Conservation (phyloP, 2,329 filamentous ascomycete species). For the Aspergillus neotritici region DNA sequence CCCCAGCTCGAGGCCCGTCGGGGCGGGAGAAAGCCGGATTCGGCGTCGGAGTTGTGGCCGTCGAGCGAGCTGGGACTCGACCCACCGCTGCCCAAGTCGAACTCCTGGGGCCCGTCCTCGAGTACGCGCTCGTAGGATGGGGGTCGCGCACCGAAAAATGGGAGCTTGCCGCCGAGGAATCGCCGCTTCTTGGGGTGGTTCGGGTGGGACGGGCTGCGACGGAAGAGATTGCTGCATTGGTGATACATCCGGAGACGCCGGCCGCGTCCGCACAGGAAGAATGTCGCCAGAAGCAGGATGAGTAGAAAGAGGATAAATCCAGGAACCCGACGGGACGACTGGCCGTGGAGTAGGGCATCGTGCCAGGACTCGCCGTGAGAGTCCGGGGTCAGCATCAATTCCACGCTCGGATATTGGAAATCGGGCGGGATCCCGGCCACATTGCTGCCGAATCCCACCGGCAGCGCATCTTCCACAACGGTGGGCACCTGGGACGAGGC, state of each 20-base stretch:
- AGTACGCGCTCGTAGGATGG: constrained; percentile 74
- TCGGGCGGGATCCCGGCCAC: constrained; percentile 61
- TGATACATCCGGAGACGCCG: constrained; percentile 59
- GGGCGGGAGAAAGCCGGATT: constrained; percentile 51
- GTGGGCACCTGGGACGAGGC: constrained; percentile 81
- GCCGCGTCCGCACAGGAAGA: constrained; percentile 74
- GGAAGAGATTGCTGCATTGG: constrained; percentile 43
- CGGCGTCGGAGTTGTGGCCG: constrained; percentile 56
- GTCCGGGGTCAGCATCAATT: constrained; percentile 30
- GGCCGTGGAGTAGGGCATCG: constrained; percentile 58
- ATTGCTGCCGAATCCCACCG: constrained; percentile 92
- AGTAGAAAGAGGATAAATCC: constrained; percentile 73
- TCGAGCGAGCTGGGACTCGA: constrained; percentile 50
- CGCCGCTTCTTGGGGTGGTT: constrained; percentile 46
- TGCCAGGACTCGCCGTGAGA: constrained; percentile 51
- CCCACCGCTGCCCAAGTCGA: constrained; percentile 67
- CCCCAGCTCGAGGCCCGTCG: constrained; percentile 31
- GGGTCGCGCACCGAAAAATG: constrained; percentile 29
- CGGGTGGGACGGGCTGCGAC: constrained; percentile 27
- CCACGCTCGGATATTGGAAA: constrained; percentile 67
- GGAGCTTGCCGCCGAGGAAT: constrained; percentile 55
- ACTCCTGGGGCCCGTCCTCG: constrained; percentile 69
- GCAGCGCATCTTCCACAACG: constrained; percentile 53
- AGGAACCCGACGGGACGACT: constrained; percentile 63
- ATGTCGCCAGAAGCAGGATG: constrained; percentile 62